Conservation (phyloP, 2,329 filamentous ascomycete genomes). For the Aspergillus sp. region DNA sequence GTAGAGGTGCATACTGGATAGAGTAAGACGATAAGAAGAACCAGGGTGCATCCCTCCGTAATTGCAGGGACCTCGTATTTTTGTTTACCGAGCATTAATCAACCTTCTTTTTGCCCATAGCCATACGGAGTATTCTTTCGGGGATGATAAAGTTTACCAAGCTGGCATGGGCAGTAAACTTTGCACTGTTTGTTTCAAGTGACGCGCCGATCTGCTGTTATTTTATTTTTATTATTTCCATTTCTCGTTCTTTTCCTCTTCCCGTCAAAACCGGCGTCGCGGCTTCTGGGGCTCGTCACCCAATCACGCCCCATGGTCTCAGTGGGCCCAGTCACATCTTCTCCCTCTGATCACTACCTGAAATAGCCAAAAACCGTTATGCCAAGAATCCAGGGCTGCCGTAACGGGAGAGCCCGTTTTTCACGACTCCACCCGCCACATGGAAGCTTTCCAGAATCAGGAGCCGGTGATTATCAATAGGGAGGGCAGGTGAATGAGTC, state of each 20-base stretch:
- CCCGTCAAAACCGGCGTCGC: too few species aligned
- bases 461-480: too few species aligned
- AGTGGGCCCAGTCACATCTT: too few species aligned
- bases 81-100: not conserved
- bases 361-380: constrained; percentile 23
- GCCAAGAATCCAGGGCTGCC: constrained; percentile 18
- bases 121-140: too few species aligned
- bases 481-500: not conserved
- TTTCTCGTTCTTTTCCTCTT: not conserved
- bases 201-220: not conserved
- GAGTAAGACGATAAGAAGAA: too few species aligned
- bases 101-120: not conserved
- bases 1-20: too few species aligned
- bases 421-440: constrained; percentile 23
- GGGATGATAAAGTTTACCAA: too few species aligned
- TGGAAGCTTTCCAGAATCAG: constrained; percentile 5
- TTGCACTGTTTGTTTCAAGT: not conserved
- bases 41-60: too few species aligned
- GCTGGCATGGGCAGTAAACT: not conserved
- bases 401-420: constrained; percentile 25
- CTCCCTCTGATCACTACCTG: constrained; percentile 3
- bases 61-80: too few species aligned
- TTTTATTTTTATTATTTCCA: not conserved
- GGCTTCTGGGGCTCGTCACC: too few species aligned
- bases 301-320: too few species aligned